Evolutionary conservation across 208 protist genomes (phyloP).

Genomic region (Leishmania turanica): DNA sequence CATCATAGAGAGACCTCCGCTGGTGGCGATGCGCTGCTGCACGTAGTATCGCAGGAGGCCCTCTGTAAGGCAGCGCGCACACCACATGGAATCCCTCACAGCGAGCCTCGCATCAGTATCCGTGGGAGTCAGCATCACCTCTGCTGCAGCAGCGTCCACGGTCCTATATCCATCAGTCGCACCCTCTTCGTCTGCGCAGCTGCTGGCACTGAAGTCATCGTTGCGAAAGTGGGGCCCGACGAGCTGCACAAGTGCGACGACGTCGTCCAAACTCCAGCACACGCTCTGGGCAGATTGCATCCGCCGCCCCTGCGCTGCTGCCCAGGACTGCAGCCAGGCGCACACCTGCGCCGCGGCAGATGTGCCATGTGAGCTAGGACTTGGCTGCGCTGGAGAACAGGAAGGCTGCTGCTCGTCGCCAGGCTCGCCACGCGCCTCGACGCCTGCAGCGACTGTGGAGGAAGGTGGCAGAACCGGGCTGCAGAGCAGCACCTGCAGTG

Average conservation of each 20-base stretch:
- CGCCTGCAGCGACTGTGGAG: not conserved
- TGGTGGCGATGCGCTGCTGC: constrained; percentile 14
- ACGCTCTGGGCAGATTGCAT: not conserved
- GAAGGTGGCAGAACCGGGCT: constrained; percentile 15
- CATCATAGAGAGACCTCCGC: constrained; percentile 22
- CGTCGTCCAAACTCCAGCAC: constrained; percentile 36
- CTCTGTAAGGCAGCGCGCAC: constrained; percentile 30
- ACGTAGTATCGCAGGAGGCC: constrained; percentile 34
- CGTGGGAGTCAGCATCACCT: not conserved
- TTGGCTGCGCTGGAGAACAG: not conserved
- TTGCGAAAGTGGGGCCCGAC: constrained; percentile 10
- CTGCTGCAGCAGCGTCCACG: not conserved
- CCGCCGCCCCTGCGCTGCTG: not conserved
- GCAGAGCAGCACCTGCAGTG: constrained; percentile 34
- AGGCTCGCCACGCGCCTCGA: not conserved
- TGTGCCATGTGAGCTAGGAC: not conserved
- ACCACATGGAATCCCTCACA: constrained; percentile 22
- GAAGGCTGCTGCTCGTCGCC: not conserved
- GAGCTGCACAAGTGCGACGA: constrained; percentile 45
- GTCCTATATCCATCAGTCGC: not conserved
- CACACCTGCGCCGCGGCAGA: constrained; percentile 15
- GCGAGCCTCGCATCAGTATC: not conserved
- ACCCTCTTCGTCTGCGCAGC: not conserved
- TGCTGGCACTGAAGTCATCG: not conserved
- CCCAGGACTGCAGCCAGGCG: constrained; percentile 28